Conservation (phyloP, 2,329 filamentous ascomycete genomes). For the Colletotrichum echinochloae region DNA sequence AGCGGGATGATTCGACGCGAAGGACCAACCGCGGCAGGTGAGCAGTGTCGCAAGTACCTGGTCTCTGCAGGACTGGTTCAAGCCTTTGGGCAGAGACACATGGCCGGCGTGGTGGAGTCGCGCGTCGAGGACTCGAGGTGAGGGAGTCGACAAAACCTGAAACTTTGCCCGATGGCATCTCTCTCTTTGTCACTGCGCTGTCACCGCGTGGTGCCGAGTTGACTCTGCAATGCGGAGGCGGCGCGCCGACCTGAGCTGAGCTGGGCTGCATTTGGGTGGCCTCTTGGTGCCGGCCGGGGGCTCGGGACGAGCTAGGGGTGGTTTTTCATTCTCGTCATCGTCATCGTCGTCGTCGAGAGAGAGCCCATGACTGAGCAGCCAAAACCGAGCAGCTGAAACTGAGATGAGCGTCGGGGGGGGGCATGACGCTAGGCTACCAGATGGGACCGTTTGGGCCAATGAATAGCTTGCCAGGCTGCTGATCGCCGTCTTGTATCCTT, state of each 20-base stretch:
- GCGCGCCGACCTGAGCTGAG: slow-evolving; percentile 22
- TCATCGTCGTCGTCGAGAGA: neutral
- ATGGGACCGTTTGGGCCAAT: neutral
- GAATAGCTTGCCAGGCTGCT: neutral
- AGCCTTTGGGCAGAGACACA: slow-evolving; percentile 35
- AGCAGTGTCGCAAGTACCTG: slow-evolving; percentile 28
- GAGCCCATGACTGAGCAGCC: too few species aligned
- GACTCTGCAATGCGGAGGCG: slow-evolving; percentile 25
- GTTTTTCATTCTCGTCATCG: neutral
- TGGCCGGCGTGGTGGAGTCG: slow-evolving; percentile 22
- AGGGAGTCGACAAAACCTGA: slow-evolving; percentile 22
- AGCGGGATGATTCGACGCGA: slow-evolving; percentile 3
- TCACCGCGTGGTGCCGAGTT: slow-evolving; percentile 19
- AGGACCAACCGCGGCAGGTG: slow-evolving; percentile 22
- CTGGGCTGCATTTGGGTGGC: slow-evolving; percentile 10
- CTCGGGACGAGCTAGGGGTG: neutral
- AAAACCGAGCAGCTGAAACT: too few species aligned
- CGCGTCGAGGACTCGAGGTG: neutral
- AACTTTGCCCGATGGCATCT: slow-evolving; percentile 6
- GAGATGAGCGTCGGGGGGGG: neutral
- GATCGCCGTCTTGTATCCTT: neutral
- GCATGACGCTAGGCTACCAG: neutral
- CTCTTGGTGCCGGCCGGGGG: neutral
- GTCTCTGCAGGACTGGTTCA: slow-evolving; percentile 23
- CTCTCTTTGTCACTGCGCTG: neutral